Percentiles rank a stretch among this genome's conserved stretches.
Conservation (phyloP, 768 basidiomycete species). For the Leucocoprinus birnbaumii region DNA sequence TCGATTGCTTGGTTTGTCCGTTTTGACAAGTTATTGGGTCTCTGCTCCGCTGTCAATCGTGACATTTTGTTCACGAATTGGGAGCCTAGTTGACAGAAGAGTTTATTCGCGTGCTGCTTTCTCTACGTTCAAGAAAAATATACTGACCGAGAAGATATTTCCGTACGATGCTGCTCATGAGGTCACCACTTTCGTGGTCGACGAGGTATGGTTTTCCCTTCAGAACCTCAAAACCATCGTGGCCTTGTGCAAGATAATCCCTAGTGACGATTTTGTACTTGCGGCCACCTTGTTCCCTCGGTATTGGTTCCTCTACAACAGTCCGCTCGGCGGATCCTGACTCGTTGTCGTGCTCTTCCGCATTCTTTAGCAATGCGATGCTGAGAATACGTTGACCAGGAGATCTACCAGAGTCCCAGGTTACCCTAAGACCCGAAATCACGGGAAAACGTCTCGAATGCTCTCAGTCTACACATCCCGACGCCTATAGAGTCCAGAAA, state of each 20-base stretch:
- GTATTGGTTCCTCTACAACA: slow-evolving; percentile 52
- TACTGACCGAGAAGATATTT: slow-evolving; percentile 76
- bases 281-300: slow-evolving; percentile 46
- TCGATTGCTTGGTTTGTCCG: slow-evolving; percentile 32
- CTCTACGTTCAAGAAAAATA: not conserved
- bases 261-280: slow-evolving; percentile 83
- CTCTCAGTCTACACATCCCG: not conserved
- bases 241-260: slow-evolving; percentile 81
- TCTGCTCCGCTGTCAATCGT: slow-evolving; percentile 29
- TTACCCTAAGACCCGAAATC: slow-evolving; percentile 78
- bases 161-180: slow-evolving; percentile 77
- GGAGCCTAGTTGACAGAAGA: slow-evolving; percentile 44
- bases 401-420: slow-evolving; percentile 79
- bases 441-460: slow-evolving; percentile 77
- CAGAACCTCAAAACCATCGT: slow-evolving; percentile 77
- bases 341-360: slow-evolving; percentile 25
- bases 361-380: slow-evolving; percentile 56
- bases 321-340: slow-evolving; percentile 20
- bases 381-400: slow-evolving; percentile 73
- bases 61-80: slow-evolving; percentile 70
- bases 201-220: slow-evolving; percentile 66
- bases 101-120: not conserved
- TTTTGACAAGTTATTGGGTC: slow-evolving; percentile 32
- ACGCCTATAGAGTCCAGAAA: not conserved
- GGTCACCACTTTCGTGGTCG: slow-evolving; percentile 79